A percentile compares a stretch with the other conserved stretches of the same genome.
phyloP scores from a whole-genome alignment of 2,329 filamentous ascomycete species.

The Huntiella savannae region DNA sequence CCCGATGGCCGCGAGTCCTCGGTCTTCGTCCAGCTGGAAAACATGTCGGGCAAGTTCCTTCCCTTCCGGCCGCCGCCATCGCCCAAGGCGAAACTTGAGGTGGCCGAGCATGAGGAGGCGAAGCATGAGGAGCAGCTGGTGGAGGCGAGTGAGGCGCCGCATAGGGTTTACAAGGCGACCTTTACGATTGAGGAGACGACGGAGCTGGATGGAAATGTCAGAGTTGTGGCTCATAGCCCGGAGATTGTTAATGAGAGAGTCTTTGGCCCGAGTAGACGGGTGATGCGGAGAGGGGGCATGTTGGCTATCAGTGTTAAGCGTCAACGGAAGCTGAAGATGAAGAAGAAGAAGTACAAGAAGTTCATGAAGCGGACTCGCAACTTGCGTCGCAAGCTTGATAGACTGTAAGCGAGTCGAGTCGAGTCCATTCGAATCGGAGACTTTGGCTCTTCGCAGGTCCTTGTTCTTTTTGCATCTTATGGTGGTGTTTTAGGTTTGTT shows the following conservation, averaged over 20 bases:
- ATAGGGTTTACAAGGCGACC: slow-evolving; percentile 42
- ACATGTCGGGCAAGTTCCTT: slow-evolving; percentile 49
- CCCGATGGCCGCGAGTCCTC: slow-evolving; percentile 38
- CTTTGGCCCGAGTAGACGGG: slow-evolving; percentile 15
- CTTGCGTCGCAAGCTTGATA: slow-evolving; percentile 66
- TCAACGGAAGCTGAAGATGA: slow-evolving; percentile 93
- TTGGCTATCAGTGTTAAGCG: slow-evolving; percentile 76
- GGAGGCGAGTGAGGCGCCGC: slow-evolving; percentile 18
- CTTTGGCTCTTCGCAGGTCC: not conserved
- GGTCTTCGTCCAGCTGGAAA: slow-evolving; percentile 46
- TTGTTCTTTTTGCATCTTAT: no score
- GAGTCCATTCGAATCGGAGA: not conserved
- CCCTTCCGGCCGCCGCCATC: slow-evolving; percentile 76
- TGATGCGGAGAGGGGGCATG: slow-evolving; percentile 38
- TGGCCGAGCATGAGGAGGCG: slow-evolving; percentile 15
- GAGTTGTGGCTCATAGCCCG: slow-evolving; percentile 41
- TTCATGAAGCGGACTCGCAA: slow-evolving; percentile 83
- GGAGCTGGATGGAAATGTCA: slow-evolving; percentile 38
- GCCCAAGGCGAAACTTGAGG: slow-evolving; percentile 37
- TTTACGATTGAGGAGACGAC: slow-evolving; percentile 50
- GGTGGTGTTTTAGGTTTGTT: no score
- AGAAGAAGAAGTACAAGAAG: slow-evolving; percentile 99
- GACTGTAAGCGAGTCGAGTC: slow-evolving; percentile 26
- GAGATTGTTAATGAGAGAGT: slow-evolving; percentile 30
- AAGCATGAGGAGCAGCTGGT: slow-evolving; percentile 21